phyloP scores from a whole-genome alignment of 345 rosid genomes.

The Syzygium jambos region DNA sequence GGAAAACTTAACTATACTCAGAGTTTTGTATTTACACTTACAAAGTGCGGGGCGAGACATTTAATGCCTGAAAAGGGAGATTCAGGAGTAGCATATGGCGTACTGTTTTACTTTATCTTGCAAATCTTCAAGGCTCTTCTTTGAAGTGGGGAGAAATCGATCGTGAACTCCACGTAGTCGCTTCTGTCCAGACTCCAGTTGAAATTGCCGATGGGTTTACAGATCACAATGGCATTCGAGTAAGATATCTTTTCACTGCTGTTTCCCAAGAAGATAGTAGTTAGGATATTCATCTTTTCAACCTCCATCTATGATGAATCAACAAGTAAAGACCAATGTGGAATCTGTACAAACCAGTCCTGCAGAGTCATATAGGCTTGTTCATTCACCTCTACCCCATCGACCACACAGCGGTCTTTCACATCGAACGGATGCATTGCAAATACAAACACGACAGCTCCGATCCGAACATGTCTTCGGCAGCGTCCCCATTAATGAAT shows the following conservation, averaged over 20 bases:
- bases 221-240: constrained; percentile 42
- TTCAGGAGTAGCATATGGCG: not conserved
- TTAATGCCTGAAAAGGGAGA: not conserved
- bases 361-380: not conserved
- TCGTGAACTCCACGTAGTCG: constrained; percentile 48
- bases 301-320: constrained; percentile 44
- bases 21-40: too few species aligned
- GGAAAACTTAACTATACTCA: not conserved
- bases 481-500: constrained; percentile 43
- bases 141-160: constrained; percentile 41
- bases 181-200: constrained; percentile 65
- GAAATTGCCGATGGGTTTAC: constrained; percentile 50
- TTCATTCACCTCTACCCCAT: constrained; percentile 47
- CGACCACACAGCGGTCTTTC: constrained; percentile 63
- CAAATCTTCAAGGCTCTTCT: constrained; percentile 38
- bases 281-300: constrained; percentile 64
- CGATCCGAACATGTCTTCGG: constrained; percentile 46
- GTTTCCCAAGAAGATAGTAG: constrained; percentile 53
- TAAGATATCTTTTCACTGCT: constrained; percentile 60
- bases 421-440: constrained; percentile 71
- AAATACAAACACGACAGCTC: constrained; percentile 60
- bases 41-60: too few species aligned
- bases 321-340: not conserved
- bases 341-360: not conserved
- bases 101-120: constrained; percentile 40